Conservation (phyloP, 495 filamentous ascomycete genomes). For the Thozetella sp. region DNA sequence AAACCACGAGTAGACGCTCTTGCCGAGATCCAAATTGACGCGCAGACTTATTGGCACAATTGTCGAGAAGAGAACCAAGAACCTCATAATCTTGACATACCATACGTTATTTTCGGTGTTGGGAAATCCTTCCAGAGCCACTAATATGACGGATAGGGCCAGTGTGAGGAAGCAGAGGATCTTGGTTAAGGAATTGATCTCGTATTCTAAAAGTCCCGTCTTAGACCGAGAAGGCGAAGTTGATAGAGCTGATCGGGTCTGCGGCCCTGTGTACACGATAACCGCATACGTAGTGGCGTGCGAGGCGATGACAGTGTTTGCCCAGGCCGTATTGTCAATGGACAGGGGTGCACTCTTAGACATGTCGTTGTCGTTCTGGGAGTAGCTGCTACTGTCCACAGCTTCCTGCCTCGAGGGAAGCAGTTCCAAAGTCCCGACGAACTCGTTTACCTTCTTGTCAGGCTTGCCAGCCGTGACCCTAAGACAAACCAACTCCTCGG, state of each 20-base stretch:
- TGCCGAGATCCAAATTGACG: constrained; percentile 96
- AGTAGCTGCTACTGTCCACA: constrained; percentile 21
- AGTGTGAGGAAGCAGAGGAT: constrained; percentile 91
- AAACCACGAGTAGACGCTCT: constrained; percentile 92
- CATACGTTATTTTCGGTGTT: constrained; percentile 65
- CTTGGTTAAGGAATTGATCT: constrained; percentile 98
- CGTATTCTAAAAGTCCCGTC: constrained; percentile 88
- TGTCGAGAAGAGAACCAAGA: constrained; percentile 96
- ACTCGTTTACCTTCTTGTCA: constrained; percentile 90
- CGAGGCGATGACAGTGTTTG: constrained; percentile 94
- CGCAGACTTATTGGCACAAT: constrained; percentile 97
- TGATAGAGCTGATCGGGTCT: constrained; percentile 92
- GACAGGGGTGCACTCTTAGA: constrained; percentile 69
- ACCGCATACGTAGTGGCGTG: constrained; percentile 85
- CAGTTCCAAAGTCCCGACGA: constrained; percentile 79
- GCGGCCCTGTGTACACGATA: constrained; percentile 91
- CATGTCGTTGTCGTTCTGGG: constrained; percentile 19
- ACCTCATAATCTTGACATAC: constrained; percentile 95
- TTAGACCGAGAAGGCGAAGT: constrained; percentile 91
- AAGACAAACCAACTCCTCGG: constrained; percentile 70
- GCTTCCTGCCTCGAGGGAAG: constrained; percentile 43
- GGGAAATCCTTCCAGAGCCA: constrained; percentile 81
- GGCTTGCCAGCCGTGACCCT: constrained; percentile 84
- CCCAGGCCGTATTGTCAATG: constrained; percentile 99
- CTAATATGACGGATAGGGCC: constrained; percentile 83